Conservation (phyloP, 495 filamentous ascomycete species). For the Antarctomyces pellizariae region DNA sequence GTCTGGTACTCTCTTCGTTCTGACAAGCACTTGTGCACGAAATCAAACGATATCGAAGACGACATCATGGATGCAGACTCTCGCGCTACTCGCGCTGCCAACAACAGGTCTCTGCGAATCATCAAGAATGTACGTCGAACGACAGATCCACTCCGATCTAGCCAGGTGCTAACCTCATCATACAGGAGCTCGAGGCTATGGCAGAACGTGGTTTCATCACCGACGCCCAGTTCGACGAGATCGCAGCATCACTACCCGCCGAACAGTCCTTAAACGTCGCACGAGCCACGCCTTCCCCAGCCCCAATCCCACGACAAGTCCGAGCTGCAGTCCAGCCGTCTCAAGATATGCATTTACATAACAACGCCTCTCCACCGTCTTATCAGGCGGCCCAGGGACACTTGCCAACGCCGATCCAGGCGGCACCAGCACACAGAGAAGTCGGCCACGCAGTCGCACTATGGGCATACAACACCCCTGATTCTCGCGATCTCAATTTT, state of each 20-base stretch:
- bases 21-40: too few species aligned
- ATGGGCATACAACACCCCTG: conserved; percentile 57
- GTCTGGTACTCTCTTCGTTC: too few species aligned
- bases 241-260: conserved; percentile 48
- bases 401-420: conserved; percentile 19
- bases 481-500: conserved; percentile 58
- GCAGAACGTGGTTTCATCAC: conserved; percentile 54
- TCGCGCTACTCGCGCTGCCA: conserved; percentile 8
- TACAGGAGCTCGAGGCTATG: conserved; percentile 78
- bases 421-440: conserved; percentile 28
- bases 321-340: conserved; percentile 19
- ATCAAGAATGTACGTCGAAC: conserved; percentile 68
- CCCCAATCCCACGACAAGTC: conserved; percentile 13
- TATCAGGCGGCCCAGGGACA: conserved; percentile 30
- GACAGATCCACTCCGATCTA: neutral
- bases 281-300: conserved; percentile 14
- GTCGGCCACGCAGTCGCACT: conserved; percentile 55
- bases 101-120: conserved; percentile 62
- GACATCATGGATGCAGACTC: too few species aligned
- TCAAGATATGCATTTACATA: conserved; percentile 19
- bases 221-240: conserved; percentile 40
- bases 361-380: conserved; percentile 21
- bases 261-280: conserved; percentile 30
- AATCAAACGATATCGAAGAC: too few species aligned
- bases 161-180: conserved; percentile 6